These are phyloP conservation scores for Yamagishiella unicocca DNA, from an alignment of 139 green algal genomes.

Conservation along the genomic window DNA sequence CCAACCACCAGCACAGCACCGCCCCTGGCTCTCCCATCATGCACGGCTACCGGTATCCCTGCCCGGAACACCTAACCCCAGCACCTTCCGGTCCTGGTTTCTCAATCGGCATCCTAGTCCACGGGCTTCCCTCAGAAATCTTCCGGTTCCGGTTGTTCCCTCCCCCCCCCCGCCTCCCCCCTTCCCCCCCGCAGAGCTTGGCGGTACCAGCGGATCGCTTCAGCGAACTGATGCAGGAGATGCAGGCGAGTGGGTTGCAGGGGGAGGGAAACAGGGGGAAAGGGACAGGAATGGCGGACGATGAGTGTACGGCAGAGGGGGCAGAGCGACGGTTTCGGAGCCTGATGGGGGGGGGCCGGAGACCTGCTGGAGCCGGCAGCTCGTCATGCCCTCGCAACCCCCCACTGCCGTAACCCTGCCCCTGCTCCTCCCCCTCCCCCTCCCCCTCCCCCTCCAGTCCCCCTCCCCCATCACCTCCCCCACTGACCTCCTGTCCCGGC, in stretches of 20 bases:
- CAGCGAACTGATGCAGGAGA: neutral
- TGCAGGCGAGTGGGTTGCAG: neutral
- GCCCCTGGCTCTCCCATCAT: neutral
- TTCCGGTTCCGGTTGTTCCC: no score
- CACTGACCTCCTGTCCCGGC: neutral
- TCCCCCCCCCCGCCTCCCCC: neutral
- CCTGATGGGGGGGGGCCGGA: no score
- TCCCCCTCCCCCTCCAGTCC: neutral
- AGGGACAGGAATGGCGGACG: neutral
- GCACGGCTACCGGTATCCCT: neutral
- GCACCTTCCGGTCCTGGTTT: no score
- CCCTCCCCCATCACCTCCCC: neutral
- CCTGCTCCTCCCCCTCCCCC: neutral
- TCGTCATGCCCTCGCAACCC: neutral
- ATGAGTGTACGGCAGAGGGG: no score
- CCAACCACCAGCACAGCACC: neutral
- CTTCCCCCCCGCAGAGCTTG: neutral
- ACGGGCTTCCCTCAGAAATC: no score
- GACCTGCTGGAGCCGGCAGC: no score
- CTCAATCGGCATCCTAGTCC: no score
- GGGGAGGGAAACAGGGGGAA: neutral
- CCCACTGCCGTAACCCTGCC: neutral
- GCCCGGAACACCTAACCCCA: neutral
- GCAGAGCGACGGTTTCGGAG: no score
- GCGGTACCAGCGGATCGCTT: conserved; percentile 11